Conservation (phyloP, 176 grass and related monocot species). For the Zea luxurians region DNA sequence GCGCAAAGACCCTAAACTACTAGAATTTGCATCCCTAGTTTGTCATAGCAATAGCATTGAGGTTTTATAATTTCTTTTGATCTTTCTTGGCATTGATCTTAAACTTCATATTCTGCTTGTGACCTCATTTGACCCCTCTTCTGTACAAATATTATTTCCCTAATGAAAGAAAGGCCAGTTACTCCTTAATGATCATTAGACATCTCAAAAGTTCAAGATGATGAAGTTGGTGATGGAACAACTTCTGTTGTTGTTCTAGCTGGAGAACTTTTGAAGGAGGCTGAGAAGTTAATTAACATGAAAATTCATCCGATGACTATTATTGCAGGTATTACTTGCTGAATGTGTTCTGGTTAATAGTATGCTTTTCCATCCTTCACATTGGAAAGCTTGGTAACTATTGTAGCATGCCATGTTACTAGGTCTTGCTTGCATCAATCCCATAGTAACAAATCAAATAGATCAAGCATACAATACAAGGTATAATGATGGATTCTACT, state of each 20-base stretch:
- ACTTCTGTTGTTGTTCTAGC: conserved; percentile 97
- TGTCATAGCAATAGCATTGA: background rate
- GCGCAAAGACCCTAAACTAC: background rate
- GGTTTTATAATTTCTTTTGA: background rate
- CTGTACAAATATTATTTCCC: background rate
- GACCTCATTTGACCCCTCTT: background rate
- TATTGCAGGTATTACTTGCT: conserved; percentile 70
- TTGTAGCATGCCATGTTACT: background rate
- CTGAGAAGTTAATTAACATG: conserved; percentile 82
- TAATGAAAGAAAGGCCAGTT: background rate
- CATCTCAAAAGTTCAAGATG: conserved; percentile 99
- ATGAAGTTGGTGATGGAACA: conserved; percentile 95
- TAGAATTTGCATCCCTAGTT: background rate
- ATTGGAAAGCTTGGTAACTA: background rate
- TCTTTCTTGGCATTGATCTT: conserved; percentile 14
- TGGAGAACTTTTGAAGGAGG: conserved; percentile 86
- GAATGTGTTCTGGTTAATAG: background rate
- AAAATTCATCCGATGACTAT: conserved; percentile 99
- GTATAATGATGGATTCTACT: background rate
- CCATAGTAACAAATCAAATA: background rate
- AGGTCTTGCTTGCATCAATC: background rate
- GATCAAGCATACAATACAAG: background rate
- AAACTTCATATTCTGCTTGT: background rate
- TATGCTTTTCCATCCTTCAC: background rate
- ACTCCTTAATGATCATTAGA: conserved; percentile 65